Evolutionary conservation across 148 eudicot species (phyloP).

Genomic region (Rhododendron henanense): DNA sequence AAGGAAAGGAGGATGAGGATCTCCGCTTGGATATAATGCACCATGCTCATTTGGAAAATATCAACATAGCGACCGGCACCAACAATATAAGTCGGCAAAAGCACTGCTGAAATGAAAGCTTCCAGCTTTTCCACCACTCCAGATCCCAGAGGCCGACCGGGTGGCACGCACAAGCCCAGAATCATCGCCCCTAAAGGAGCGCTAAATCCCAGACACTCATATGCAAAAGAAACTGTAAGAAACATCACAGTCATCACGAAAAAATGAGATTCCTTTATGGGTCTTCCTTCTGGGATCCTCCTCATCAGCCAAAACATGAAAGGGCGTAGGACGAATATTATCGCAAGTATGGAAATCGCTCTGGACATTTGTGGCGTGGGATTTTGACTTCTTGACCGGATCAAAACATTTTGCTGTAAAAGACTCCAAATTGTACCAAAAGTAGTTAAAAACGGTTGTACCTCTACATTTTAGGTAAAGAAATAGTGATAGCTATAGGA

Average conservation of each 20-base stretch:
- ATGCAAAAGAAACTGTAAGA: no score
- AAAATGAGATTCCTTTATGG: neutral
- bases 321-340: neutral
- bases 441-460: neutral
- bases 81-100: neutral
- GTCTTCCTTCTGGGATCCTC: conserved; percentile 5
- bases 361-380: neutral
- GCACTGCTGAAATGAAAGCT: neutral
- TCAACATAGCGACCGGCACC: neutral
- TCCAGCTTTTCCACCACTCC: neutral
- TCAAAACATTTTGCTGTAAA: no score
- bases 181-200: neutral
- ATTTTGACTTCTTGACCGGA: neutral
- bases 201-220: neutral
- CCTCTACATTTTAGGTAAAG: neutral
- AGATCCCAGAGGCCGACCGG: conserved; percentile 1
- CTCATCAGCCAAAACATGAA: neutral
- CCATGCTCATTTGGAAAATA: neutral
- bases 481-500: neutral
- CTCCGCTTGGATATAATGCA: neutral
- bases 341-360: neutral
- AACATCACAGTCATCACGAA: neutral
- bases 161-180: neutral
- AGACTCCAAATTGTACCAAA: no score
- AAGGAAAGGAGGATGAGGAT: neutral